Evolutionary conservation across 2,329 filamentous ascomycete genomes (phyloP), one percentile per base, ranked within the genome.

Genomic region (Aspergillus fructus): DNA sequence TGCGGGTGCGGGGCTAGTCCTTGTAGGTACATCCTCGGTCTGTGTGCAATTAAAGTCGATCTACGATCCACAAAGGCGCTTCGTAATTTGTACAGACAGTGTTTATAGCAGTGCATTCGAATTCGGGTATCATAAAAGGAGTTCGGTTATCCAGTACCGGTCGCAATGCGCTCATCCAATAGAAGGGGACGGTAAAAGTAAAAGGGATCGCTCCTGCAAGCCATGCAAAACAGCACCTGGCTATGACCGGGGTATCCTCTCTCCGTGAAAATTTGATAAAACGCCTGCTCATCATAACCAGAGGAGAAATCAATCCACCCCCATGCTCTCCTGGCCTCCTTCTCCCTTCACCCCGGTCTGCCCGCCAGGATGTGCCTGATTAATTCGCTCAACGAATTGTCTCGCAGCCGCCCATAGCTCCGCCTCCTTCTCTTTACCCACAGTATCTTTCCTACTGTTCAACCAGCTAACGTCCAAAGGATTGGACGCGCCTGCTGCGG

Each of bases 401-500:
- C 79, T 83, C 41, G 85, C 82, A 63, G 83, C 82, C 34, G 79
- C 81, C 85, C 93, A 89, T 45, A 96, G 77, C 75, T 97, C 91
- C 2, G 85, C 84, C 69, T 96, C 91, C 81, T 93, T 94, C 62
- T 91, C 89, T 66, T 87, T 85, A 56, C 90, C 90, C 21, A 96
- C 89, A 61, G 88, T 88, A 62, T 90, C 89, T 60, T 90, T 91
- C 56, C 91, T 84, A 67, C 90, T 93, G 71, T 97, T 97, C 66
- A 97, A 76, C 85, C 90, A 93, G 33, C 93, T 93, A 13, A 96
- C 88, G 70, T 97, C 93, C 53, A 97, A 79, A 77, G 40, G 86
- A 80, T 70, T 85, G 64, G 62, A 57, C 19, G 61, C 64, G 13
- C 61, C 60, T 40, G 65, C 66, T 2, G 62, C 70, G 55, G 67